Percentiles rank a stretch among this genome's conserved stretches.
Conservation (phyloP, 2,329 filamentous ascomycete species). For the Fusarium chlamydosporum region DNA sequence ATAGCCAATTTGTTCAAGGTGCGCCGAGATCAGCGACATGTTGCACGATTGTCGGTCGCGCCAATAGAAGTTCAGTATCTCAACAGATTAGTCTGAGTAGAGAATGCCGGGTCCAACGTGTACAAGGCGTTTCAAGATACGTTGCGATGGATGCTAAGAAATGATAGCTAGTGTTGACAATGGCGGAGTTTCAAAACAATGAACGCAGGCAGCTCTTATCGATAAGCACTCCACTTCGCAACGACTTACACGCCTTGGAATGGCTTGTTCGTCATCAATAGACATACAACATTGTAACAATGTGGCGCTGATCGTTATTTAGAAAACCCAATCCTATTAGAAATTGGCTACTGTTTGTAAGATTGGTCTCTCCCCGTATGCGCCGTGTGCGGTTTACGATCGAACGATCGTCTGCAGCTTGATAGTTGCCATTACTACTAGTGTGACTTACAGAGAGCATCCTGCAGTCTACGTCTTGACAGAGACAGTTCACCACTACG, state of each 20-base stretch:
- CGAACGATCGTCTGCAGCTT: too few species aligned
- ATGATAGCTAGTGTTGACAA: slow-evolving; percentile 26
- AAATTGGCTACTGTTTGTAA: background rate
- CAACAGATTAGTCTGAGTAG: background rate
- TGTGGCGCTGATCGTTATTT: background rate
- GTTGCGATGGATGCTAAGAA: background rate
- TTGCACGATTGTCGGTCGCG: slow-evolving; percentile 31
- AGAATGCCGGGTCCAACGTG: background rate
- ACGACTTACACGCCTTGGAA: slow-evolving; percentile 13
- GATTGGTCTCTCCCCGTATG: too few species aligned
- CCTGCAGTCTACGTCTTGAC: background rate
- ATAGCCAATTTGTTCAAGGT: slow-evolving; percentile 82
- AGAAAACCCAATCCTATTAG: background rate
- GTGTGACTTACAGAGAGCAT: background rate
- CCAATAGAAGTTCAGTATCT: background rate
- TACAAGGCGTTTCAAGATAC: background rate
- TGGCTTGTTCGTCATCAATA: background rate
- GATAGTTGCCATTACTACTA: background rate
- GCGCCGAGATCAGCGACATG: slow-evolving; percentile 78
- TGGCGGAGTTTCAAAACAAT: slow-evolving; percentile 44
- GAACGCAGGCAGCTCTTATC: slow-evolving; percentile 36
- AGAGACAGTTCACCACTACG: background rate
- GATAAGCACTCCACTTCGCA: slow-evolving; percentile 28
- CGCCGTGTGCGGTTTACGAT: too few species aligned
- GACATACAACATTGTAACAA: background rate